These are phyloP conservation scores for Cryptosporidium tyzzeri DNA, from an alignment of 169 alveolate genomes.

Conservation along the genomic window DNA sequence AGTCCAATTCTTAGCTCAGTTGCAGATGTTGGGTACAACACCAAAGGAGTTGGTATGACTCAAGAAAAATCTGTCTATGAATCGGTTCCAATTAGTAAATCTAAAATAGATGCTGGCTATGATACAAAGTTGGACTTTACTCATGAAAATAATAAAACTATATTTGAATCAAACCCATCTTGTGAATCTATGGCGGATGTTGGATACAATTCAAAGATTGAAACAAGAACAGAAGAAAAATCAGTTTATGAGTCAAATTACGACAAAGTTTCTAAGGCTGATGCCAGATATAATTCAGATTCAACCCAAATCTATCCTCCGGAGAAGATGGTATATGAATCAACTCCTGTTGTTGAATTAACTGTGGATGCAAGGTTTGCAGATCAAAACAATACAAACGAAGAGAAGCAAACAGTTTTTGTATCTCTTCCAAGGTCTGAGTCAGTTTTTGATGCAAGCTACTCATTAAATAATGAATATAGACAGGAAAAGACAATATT, in stretches of 20 bases:
- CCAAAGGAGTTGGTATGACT: background rate
- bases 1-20: background rate
- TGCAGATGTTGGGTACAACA: conserved; percentile 27
- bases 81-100: background rate
- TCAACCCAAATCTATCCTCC: background rate
- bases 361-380: conserved; percentile 34
- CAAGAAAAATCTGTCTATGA: conserved; percentile 32
- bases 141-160: background rate
- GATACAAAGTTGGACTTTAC: background rate
- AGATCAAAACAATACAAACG: conserved; percentile 4
- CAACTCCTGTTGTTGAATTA: conserved; percentile 15
- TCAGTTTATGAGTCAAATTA: conserved; percentile 9
- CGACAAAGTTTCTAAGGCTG: background rate
- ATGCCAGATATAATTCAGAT: background rate
- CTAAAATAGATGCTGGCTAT: conserved; percentile 15
- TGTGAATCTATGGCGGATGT: conserved; percentile 15
- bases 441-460: conserved; percentile 39
- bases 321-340: conserved; percentile 38
- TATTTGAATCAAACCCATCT: conserved; percentile 33
- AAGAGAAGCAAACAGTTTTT: conserved; percentile 19
- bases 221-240: background rate
- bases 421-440: conserved; percentile 47
- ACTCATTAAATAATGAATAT: background rate
- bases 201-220: background rate
- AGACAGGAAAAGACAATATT: conserved; percentile 35